Evolutionary conservation across 2,329 filamentous ascomycete species (phyloP).

Genomic region (Parastagonospora nodorum): DNA sequence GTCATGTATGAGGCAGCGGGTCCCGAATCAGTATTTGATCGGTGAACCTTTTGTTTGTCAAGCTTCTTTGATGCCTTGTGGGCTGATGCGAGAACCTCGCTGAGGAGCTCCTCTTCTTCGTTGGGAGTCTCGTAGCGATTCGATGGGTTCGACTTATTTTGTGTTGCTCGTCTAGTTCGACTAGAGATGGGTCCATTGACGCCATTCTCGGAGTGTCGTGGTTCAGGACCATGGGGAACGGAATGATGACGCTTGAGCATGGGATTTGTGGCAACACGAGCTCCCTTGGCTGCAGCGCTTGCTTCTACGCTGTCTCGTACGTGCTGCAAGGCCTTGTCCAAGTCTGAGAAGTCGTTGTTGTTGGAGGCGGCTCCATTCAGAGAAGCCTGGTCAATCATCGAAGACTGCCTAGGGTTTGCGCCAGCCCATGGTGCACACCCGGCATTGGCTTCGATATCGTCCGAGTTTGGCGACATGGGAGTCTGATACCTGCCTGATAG

Average conservation of each 20-base stretch:
- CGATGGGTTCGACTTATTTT: conserved; percentile 71
- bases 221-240: conserved; percentile 46
- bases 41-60: conserved; percentile 57
- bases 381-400: conserved; percentile 67
- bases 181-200: conserved; percentile 69
- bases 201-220: conserved; percentile 65
- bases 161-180: conserved; percentile 77
- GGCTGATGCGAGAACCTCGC: conserved; percentile 82
- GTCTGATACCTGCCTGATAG: conserved; percentile 90
- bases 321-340: conserved; percentile 65
- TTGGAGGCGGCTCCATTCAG: conserved; percentile 53
- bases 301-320: conserved; percentile 64
- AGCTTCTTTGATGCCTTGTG: conserved; percentile 75
- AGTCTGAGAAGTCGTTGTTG: conserved; percentile 61
- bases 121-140: conserved; percentile 92
- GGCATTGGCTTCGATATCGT: conserved; percentile 91
- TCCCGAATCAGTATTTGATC: conserved; percentile 66
- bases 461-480: conserved; percentile 75
- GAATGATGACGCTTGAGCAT: conserved; percentile 58
- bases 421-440: conserved; percentile 84
- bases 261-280: conserved; percentile 51
- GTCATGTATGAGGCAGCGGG: conserved; percentile 68
- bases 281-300: conserved; percentile 33
- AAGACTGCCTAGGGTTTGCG: conserved; percentile 81
- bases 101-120: conserved; percentile 93